Evolutionary conservation across 257 asterid species (phyloP).

Genomic region (Solanum paucissectum): DNA sequence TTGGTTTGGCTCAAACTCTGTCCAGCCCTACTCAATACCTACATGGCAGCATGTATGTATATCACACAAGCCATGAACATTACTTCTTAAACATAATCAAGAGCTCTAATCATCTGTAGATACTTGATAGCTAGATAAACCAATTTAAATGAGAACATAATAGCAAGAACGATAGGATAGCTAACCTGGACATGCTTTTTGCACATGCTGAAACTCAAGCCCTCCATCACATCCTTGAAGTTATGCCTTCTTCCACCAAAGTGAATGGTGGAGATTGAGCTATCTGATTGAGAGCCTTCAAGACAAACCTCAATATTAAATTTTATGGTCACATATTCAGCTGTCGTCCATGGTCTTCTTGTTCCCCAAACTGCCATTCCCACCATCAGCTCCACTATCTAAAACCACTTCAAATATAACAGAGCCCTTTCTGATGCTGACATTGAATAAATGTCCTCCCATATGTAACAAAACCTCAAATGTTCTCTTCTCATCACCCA

Average conservation of each 20-base stretch:
- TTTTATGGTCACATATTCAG: slow-evolving; percentile 13
- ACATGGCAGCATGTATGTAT: not conserved
- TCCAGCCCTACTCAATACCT: not conserved
- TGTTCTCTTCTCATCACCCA: slow-evolving; percentile 27
- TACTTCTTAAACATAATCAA: not conserved
- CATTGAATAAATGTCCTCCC: slow-evolving; percentile 26
- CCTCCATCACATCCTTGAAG: slow-evolving; percentile 19
- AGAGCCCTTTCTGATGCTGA: slow-evolving; percentile 13
- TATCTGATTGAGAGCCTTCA: slow-evolving; percentile 18
- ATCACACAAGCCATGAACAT: not conserved
- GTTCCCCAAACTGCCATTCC: slow-evolving; percentile 14
- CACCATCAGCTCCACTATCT: slow-evolving; percentile 14
- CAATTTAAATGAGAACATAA: not conserved
- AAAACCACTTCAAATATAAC: slow-evolving; percentile 19
- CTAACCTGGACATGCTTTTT: slow-evolving; percentile 34
- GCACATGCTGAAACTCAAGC: slow-evolving; percentile 37
- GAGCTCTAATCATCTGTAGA: not conserved
- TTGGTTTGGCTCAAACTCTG: not conserved
- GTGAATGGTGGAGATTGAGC: slow-evolving; percentile 8
- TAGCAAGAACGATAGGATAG: not conserved
- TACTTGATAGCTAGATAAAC: not conserved
- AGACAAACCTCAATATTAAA: slow-evolving; percentile 22
- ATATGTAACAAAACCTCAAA: slow-evolving; percentile 33
- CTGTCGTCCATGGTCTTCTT: slow-evolving; percentile 15
- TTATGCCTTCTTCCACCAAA: slow-evolving; percentile 16